A percentile compares a stretch with the other conserved stretches of the same genome.
Evolutionary conservation across 2,329 filamentous ascomycete species (phyloP).

Genomic region (Fusarium sp.): DNA sequence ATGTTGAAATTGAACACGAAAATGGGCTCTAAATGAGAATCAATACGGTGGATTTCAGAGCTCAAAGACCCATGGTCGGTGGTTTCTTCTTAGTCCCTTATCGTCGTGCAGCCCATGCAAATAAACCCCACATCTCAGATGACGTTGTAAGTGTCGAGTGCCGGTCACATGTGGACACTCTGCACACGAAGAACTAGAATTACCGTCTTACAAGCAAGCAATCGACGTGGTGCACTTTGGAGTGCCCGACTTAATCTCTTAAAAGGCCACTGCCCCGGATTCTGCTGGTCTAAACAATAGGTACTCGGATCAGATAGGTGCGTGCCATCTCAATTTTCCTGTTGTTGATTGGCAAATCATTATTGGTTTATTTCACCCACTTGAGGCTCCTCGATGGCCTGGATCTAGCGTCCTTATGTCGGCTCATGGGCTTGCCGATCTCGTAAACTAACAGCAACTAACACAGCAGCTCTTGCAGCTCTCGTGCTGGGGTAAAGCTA

Average conservation of each 20-base stretch:
- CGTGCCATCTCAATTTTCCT: too few species aligned
- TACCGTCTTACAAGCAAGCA: not conserved
- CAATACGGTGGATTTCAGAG: not conserved
- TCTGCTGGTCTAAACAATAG: too few species aligned
- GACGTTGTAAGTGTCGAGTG: conserved; percentile 29
- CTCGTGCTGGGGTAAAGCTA: conserved; percentile 14
- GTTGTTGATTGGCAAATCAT: not conserved
- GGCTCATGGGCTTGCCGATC: conserved; percentile 4
- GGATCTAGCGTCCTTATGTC: not conserved
- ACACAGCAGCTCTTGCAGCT: not conserved
- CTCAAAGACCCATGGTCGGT: not conserved
- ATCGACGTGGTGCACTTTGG: too few species aligned
- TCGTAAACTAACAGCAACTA: not conserved
- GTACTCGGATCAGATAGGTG: too few species aligned
- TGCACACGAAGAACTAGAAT: not conserved
- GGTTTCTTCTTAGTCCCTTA: conserved; percentile 21
- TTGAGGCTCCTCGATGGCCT: not conserved
- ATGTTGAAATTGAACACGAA: not conserved
- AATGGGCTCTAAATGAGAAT: not conserved
- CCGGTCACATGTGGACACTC: not conserved
- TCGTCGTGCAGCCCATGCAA: conserved; percentile 13
- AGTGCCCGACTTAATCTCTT: too few species aligned
- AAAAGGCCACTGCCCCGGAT: too few species aligned
- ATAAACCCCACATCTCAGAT: conserved; percentile 33
- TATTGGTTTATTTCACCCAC: not conserved